Conservation (phyloP, 2,329 filamentous ascomycete species). For the Colletotrichum liaoningense region DNA sequence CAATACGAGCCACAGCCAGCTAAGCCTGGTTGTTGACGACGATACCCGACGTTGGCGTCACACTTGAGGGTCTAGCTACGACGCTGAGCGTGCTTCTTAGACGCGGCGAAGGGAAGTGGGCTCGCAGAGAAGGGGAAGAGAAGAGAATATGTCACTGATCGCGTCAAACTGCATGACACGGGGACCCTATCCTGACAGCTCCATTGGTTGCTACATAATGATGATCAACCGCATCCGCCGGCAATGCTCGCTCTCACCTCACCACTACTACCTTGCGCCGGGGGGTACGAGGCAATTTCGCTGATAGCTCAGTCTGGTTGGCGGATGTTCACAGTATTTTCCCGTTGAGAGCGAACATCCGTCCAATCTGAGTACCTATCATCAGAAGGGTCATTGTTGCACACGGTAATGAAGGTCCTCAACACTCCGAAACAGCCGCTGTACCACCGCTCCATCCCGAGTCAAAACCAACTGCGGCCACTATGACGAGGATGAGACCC, state of each 20-base stretch:
- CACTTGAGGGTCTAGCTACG: slow-evolving; percentile 35
- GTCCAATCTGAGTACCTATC: not conserved
- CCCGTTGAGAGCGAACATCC: not conserved
- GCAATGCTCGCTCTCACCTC: slow-evolving; percentile 15
- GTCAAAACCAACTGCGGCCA: not conserved
- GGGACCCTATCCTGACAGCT: slow-evolving; percentile 40
- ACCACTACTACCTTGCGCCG: not conserved
- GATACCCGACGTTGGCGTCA: slow-evolving; percentile 8
- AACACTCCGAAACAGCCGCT: slow-evolving; percentile 21
- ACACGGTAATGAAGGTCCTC: slow-evolving; percentile 1
- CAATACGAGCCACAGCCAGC: slow-evolving; percentile 31
- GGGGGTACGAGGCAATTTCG: not conserved
- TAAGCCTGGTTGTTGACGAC: slow-evolving; percentile 24
- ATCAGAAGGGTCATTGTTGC: not conserved
- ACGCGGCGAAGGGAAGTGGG: slow-evolving; percentile 41
- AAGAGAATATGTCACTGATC: slow-evolving; percentile 41
- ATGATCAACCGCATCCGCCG: slow-evolving; percentile 20
- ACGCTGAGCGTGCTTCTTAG: slow-evolving; percentile 36
- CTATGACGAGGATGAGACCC: not conserved
- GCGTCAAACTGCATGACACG: slow-evolving; percentile 49
- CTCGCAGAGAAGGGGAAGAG: slow-evolving; percentile 37
- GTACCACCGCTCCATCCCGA: slow-evolving; percentile 12
- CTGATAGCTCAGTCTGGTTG: not conserved
- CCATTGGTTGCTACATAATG: slow-evolving; percentile 44
- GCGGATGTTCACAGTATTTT: not conserved